Percentiles rank a stretch among this genome's conserved stretches.
Evolutionary conservation across 176 grass and related monocot genomes (phyloP).

Genomic region (Coix lacrymajobi): DNA sequence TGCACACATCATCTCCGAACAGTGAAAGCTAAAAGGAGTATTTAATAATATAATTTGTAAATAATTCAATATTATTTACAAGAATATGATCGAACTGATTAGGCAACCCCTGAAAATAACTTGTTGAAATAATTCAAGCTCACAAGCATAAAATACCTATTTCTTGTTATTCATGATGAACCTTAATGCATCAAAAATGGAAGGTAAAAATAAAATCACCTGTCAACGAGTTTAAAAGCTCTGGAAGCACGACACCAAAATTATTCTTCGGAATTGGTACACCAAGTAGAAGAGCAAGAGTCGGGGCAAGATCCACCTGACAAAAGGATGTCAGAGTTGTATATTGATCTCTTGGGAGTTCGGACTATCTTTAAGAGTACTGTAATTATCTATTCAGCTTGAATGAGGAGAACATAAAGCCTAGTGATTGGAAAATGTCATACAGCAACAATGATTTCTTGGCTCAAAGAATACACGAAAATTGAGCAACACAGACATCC

Average conservation of each 20-base stretch:
- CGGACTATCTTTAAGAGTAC: neutral
- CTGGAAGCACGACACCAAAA: slow-evolving; percentile 72
- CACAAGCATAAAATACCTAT: neutral
- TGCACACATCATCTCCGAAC: neutral
- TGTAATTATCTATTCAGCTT: neutral
- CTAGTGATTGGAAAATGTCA: slow-evolving; percentile 3
- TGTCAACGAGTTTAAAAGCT: slow-evolving; percentile 73
- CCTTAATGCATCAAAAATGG: neutral
- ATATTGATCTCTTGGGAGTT: neutral
- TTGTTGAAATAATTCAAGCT: neutral
- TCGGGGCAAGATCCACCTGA: slow-evolving; percentile 88
- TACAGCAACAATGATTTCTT: neutral
- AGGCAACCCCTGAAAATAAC: slow-evolving; percentile 5
- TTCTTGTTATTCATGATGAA: neutral
- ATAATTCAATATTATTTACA: neutral
- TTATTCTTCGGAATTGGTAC: slow-evolving; percentile 94
- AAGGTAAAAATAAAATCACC: slow-evolving; percentile 48
- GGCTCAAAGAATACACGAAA: neutral
- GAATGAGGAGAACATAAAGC: neutral
- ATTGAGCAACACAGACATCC: neutral
- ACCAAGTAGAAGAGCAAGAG: slow-evolving; percentile 84
- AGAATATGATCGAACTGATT: neutral
- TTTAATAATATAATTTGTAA: slow-evolving; percentile 11
- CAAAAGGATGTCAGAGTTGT: slow-evolving; percentile 27
- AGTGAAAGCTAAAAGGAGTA: neutral